phyloP scores from a whole-genome alignment of 192 early-diverging fungal genomes.

The Dimargaris xerosporica region DNA sequence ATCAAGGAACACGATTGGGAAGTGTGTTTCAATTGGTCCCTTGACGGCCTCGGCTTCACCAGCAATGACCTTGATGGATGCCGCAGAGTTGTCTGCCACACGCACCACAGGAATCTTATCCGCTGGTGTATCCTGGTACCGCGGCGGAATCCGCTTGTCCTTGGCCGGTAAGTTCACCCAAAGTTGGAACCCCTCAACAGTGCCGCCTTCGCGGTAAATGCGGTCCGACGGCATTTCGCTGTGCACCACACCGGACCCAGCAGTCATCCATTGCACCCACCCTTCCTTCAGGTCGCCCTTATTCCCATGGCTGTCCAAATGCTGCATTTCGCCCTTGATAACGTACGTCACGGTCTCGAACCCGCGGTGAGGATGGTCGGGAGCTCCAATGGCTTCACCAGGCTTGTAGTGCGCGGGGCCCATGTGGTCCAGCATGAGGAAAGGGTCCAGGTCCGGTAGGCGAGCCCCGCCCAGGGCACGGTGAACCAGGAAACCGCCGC shows the following conservation, averaged over 20 bases:
- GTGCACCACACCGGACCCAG: conserved; percentile 57
- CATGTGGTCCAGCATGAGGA: conserved; percentile 71
- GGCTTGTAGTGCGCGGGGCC: conserved; percentile 34
- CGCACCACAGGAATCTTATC: conserved; percentile 44
- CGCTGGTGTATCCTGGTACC: conserved; percentile 53
- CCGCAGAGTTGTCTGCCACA: conserved; percentile 22
- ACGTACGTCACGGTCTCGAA: conserved; percentile 70
- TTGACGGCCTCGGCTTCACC: conserved; percentile 59
- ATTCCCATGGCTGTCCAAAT: conserved; percentile 66
- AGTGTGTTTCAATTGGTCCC: conserved; percentile 54
- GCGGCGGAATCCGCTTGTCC: conserved; percentile 52
- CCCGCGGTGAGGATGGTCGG: conserved; percentile 67
- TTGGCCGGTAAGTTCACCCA: conserved; percentile 64
- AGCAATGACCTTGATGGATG: conserved; percentile 66
- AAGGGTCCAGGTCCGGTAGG: conserved; percentile 70
- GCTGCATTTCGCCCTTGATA: conserved; percentile 45
- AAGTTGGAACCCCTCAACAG: conserved; percentile 42
- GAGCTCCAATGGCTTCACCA: conserved; percentile 39
- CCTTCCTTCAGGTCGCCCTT: conserved; percentile 49
- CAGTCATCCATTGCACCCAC: conserved; percentile 67
- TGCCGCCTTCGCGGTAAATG: conserved; percentile 24
- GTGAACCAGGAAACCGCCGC: conserved; percentile 67
- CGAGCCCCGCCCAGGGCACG: conserved; percentile 50
- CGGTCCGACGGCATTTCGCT: conserved; percentile 49
- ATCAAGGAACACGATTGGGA: conserved; percentile 69